Base-by-base conservation (phyloP, 192 early-diverging fungal genomes). In the Coemansia sp. region DNA sequence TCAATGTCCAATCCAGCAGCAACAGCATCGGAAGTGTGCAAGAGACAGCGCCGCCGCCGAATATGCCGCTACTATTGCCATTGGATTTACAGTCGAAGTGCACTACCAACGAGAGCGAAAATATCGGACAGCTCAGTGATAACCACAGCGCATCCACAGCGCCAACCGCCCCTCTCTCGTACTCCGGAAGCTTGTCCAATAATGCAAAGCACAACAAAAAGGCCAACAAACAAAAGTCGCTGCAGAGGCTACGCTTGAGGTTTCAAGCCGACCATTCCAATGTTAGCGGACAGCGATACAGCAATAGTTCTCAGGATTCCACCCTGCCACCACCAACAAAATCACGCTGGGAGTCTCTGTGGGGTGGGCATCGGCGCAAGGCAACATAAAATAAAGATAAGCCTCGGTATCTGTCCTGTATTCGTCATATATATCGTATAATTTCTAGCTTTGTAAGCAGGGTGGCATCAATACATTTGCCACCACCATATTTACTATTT, bases 341-440 rank as follows among this genome's bases (percentile, higher is more conserved):
- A 61, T 68, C 66, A 2, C 75, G 75, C 9, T 79, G 75, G 75
- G 75, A 62, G 37, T 40, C 66, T 30, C 62, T 79, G 70, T 72
- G 69, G 75, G 57, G 62, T 40, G 54, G 66, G 13, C 75, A 70
- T 11, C 75, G 75, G 37, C 75, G 70, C 65, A 79, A 65, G 34
- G 25, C 56, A 30, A 15, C 30, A 47, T 64, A 36, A 55, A 45
- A 27, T 25, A 13, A 40, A 14, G 13, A 14, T 13, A 14, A 40
- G 2, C 33, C 33, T 9, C 33, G 4, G 5, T 40, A 14, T 40
- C 13, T 40, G 38, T 14, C 6, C 15, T 6, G 6, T 13, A 10
- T 4, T 14, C 15, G 38, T 52, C 40, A 38, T 3, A 29, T 54
- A 36, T n/a, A n/a, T n/a, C n/a, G 5, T 50, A 13, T 28, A 45